Evolutionary conservation across 768 basidiomycete genomes (phyloP).

Genomic region (Serpula lacrymans): DNA sequence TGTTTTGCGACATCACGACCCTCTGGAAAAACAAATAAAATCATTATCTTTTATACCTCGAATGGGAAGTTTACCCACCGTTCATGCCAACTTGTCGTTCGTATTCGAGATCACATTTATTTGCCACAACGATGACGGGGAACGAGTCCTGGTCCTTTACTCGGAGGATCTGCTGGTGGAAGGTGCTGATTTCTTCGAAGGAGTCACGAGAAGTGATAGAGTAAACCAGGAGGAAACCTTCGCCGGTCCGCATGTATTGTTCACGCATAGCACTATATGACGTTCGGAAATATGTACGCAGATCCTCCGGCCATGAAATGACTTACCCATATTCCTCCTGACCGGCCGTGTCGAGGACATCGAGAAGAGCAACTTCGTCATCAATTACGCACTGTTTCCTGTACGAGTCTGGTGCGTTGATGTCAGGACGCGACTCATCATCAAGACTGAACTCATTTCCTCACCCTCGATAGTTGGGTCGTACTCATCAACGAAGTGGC

Average conservation of each 20-base stretch:
- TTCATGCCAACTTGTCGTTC: slow-evolving; percentile 96
- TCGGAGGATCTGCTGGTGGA: slow-evolving; percentile 94
- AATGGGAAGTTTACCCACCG: slow-evolving; percentile 45
- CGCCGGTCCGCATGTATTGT: slow-evolving; percentile 98
- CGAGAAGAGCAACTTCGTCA: slow-evolving; percentile 96
- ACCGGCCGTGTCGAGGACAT: slow-evolving; percentile 96
- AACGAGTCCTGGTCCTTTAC: slow-evolving; percentile 96
- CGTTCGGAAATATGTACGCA: not conserved
- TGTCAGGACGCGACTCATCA: not conserved
- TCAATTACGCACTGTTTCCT: slow-evolving; percentile 97
- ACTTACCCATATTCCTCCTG: slow-evolving; percentile 97
- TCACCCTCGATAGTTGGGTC: slow-evolving; percentile 94
- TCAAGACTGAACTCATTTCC: slow-evolving; percentile 14
- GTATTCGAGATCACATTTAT: slow-evolving; percentile 94
- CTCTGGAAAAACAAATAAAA: slow-evolving; percentile 52
- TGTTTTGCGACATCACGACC: slow-evolving; percentile 95
- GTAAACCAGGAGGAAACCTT: slow-evolving; percentile 97
- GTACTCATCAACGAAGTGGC: slow-evolving; percentile 88
- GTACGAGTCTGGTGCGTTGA: slow-evolving; percentile 91
- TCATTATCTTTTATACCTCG: not conserved
- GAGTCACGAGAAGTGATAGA: slow-evolving; percentile 97
- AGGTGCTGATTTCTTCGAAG: slow-evolving; percentile 94
- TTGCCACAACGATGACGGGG: slow-evolving; percentile 96
- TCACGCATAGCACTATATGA: slow-evolving; percentile 88
- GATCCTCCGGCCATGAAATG: not conserved